A percentile compares a stretch with the other conserved stretches of the same genome.
Evolutionary conservation across 805 yeast genomes (phyloP).

Genomic region (Metschnikowia proteae): DNA sequence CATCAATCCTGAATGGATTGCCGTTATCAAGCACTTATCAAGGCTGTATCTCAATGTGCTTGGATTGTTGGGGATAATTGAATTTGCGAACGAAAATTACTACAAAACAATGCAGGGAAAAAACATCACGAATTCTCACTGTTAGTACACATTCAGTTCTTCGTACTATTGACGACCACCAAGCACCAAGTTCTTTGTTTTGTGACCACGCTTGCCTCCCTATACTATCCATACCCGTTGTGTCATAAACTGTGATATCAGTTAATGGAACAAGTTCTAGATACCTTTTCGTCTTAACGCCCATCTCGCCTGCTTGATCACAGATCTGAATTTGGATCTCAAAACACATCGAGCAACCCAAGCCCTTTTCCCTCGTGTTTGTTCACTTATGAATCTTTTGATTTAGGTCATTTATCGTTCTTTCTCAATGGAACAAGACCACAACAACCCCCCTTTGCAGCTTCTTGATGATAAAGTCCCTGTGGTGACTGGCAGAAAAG

Average conservation of each 20-base stretch:
- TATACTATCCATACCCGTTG: neutral
- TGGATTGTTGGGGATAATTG: neutral
- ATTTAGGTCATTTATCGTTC: neutral
- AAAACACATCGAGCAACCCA: neutral
- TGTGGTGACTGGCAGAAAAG: conserved; percentile 49
- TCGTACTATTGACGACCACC: neutral
- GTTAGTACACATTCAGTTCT: neutral
- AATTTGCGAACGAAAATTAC: conserved; percentile 5
- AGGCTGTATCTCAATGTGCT: neutral
- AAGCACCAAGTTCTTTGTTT: neutral
- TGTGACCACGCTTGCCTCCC: neutral
- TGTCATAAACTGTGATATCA: neutral
- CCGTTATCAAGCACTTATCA: neutral
- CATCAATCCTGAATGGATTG: too few relatives aligned
- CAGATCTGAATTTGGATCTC: neutral
- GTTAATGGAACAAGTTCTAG: neutral
- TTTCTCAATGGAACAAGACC: conserved; percentile 2
- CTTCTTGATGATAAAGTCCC: conserved; percentile 11
- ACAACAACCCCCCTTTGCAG: conserved; percentile 7
- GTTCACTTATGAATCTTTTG: neutral
- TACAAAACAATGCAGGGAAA: conserved; percentile 4
- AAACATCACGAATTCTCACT: conserved; percentile 5
- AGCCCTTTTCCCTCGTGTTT: neutral
- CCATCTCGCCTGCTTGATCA: conserved; percentile 1
- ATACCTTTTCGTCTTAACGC: neutral